Evolutionary conservation across 1,139 yeast genomes (phyloP).

Genomic region (Blastobotrys illinoisensis): DNA sequence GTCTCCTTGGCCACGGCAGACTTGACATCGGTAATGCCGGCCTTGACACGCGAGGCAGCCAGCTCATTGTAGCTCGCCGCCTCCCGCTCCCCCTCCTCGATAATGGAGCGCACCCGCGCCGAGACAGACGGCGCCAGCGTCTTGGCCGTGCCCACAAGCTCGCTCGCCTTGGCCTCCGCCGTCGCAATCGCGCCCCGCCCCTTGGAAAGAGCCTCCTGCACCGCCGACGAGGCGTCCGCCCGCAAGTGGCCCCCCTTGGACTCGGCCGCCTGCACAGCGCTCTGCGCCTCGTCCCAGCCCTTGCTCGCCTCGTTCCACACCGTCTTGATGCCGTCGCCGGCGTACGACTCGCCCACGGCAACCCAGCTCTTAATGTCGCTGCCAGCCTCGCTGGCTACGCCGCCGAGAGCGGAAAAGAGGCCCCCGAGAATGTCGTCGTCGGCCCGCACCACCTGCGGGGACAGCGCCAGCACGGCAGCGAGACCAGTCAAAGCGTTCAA

Average conservation of each 20-base stretch:
- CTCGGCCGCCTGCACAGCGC: conserved; percentile 7
- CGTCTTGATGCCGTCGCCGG: conserved; percentile 10
- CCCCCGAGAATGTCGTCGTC: conserved; percentile 3
- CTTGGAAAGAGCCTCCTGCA: not conserved
- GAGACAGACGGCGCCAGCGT: conserved; percentile 7
- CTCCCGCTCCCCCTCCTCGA: conserved; percentile 5
- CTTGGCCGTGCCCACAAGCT: conserved; percentile 6
- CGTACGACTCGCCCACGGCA: conserved; percentile 10
- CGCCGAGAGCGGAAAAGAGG: conserved; percentile 4
- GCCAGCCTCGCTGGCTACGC: conserved; percentile 1
- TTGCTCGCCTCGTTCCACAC: conserved; percentile 5
- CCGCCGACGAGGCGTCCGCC: conserved; percentile 5
- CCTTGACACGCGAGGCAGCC: conserved; percentile 6
- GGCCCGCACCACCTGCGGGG: conserved; percentile 1
- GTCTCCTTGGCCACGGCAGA: not conserved
- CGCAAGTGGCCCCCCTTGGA: conserved; percentile 4
- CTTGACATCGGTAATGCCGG: conserved; percentile 1
- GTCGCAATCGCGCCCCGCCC: conserved; percentile 5
- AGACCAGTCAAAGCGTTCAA: not conserved
- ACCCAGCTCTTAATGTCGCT: conserved; percentile 7
- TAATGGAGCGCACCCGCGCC: conserved; percentile 2
- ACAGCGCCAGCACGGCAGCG: conserved; percentile 1
- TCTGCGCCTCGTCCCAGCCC: conserved; percentile 7
- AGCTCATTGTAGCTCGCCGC: conserved; percentile 5
- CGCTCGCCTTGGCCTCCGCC: conserved; percentile 6